Base-by-base conservation (phyloP, 352 stramenopile genomes). In the Peronospora destructor region DNA sequence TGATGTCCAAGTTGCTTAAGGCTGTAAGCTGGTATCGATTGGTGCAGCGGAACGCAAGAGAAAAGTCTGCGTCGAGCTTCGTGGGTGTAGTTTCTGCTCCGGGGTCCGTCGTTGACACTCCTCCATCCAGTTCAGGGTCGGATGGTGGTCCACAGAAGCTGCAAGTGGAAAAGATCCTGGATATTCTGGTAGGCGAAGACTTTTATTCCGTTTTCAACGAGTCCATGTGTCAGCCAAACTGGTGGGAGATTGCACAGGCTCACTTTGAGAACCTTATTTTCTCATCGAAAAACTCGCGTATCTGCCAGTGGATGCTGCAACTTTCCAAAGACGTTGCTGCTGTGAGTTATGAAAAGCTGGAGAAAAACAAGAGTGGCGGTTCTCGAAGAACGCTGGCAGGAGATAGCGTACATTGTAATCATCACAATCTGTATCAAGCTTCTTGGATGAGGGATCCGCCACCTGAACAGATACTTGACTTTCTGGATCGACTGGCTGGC, bases 241-340 rank as follows among this genome's bases (percentile, higher is more conserved):
- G 82, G 82, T 91, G 82, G 82, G 77, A 85, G 29, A 76, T 90
- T 40, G 79, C 81, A 0, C 82, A 91, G 58, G 82, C 82, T 9
- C 78, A 93, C 45, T 93, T 93, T 56, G 82, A 93, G 53, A 93
- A 90, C 40, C 58, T 93, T 11, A 71, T 93, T 6, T 91, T 93
- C 34, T 77, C 79, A 30, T 66, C 63, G 9, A 56, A 68, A 6
- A 77, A 87, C 14, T 84, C 73, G 12, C 71, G 79, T 6, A 73
- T 91, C 9, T 84, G 71, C 14, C 82, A 87, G 55, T 83, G 73
- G 66, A 61, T 93, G 19, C 45, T 66, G 29, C 76, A 84, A 16
- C 61, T 91, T 12, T 83, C 77, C 0, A 73, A 61, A 34, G 80
- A 93, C 43, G 74, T 85, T 10, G 72, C 75, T 1, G 49, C 49